Conservation (phyloP, 306 rosid genomes). For the Cajanus cajan region DNA sequence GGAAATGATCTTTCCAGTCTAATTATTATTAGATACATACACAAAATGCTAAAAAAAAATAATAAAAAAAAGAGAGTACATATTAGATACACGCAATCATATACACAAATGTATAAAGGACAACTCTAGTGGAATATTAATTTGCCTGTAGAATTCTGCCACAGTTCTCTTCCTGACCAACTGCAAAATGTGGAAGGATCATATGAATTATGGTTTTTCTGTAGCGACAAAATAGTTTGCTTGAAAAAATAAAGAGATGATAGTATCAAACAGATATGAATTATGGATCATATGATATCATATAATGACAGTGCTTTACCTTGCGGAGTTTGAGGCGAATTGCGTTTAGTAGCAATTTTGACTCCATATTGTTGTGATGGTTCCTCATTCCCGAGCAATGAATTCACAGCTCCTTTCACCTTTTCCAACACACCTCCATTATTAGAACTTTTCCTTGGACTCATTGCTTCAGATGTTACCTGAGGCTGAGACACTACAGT, state of each 20-base stretch:
- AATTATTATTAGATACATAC: constrained; percentile 26
- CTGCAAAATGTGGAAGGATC: constrained; percentile 49
- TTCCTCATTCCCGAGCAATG: constrained; percentile 58
- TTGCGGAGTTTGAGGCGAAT: constrained; percentile 44
- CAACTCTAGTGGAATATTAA: constrained; percentile 24
- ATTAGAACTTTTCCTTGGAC: constrained; percentile 41
- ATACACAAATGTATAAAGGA: constrained; percentile 9
- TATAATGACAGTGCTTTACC: constrained; percentile 34
- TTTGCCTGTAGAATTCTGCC: constrained; percentile 78
- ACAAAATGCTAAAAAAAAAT: neutral
- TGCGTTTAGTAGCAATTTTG: constrained; percentile 30
- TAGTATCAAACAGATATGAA: neutral
- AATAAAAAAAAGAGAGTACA: neutral
- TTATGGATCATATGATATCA: neutral
- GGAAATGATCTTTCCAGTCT: constrained; percentile 22
- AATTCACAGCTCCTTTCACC: constrained; percentile 70
- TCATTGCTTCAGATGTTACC: constrained; percentile 40
- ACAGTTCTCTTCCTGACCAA: constrained; percentile 53
- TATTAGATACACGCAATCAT: neutral
- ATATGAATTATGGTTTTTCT: constrained; percentile 15
- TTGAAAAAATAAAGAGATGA: neutral
- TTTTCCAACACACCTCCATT: constrained; percentile 58
- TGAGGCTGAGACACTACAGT: constrained; percentile 49
- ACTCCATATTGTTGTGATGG: constrained; percentile 27
- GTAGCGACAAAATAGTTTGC: neutral